Evolutionary conservation across 2,329 filamentous ascomycete species (phyloP).

Genomic region (Aspergillus quadricinctus): DNA sequence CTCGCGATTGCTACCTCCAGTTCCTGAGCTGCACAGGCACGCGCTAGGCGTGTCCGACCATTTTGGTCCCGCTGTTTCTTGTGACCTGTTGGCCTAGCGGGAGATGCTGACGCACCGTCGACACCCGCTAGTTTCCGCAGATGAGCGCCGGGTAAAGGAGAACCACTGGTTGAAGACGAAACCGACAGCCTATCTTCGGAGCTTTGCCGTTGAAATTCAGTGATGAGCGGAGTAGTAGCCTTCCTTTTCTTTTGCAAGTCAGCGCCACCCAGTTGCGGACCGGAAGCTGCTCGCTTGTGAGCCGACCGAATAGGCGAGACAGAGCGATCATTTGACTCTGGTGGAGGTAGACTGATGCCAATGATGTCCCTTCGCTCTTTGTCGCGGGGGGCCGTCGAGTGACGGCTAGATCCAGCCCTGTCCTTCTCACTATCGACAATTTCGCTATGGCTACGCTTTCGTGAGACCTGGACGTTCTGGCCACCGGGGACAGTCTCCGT

Average conservation of each 20-base stretch:
- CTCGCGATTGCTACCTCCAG: conserved; percentile 72
- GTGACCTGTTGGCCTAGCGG: conserved; percentile 61
- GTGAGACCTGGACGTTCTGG: conserved; percentile 21
- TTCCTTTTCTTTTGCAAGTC: conserved; percentile 32
- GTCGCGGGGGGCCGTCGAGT: conserved; percentile 14
- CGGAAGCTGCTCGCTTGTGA: conserved; percentile 36
- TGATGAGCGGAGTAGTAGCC: conserved; percentile 37
- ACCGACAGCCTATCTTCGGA: conserved; percentile 45
- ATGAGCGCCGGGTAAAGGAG: conserved; percentile 38
- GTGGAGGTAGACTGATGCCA: conserved; percentile 23
- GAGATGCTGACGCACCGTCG: conserved; percentile 52
- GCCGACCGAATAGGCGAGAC: conserved; percentile 32
- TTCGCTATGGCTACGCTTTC: conserved; percentile 38
- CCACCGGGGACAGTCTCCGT: conserved; percentile 11
- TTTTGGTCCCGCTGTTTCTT: conserved; percentile 90
- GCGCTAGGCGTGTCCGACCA: conserved; percentile 84
- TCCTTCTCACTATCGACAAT: conserved; percentile 28
- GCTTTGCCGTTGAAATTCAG: conserved; percentile 39
- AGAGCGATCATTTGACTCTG: conserved; percentile 31
- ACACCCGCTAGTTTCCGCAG: conserved; percentile 39
- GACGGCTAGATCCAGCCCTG: conserved; percentile 19
- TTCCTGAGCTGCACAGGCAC: conserved; percentile 82
- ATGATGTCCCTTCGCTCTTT: conserved; percentile 26
- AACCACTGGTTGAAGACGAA: conserved; percentile 42
- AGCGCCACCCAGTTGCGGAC: conserved; percentile 23